Evolutionary conservation across 768 basidiomycete species (phyloP), one percentile per base, ranked within the genome.

Genomic region (Cubamyces lactineus): DNA sequence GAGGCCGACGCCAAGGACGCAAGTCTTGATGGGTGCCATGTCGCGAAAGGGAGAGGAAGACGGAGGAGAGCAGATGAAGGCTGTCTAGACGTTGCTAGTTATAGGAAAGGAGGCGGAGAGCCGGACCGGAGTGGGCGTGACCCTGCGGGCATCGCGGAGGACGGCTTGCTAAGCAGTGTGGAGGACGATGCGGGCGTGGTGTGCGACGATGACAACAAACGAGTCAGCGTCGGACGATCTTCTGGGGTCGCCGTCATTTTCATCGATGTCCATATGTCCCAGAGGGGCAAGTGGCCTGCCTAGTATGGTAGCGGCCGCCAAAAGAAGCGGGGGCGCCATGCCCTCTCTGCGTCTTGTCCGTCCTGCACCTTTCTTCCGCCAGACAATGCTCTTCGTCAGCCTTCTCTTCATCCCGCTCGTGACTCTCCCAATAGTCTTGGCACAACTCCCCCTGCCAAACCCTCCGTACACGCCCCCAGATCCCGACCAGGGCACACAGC

Each of bases 1-100:
- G 62, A 93, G 84, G 42, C 92, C 92, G 39, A 89, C 86, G 19
- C 91, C 91, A 3, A 92, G 77, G 6, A 91, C 84, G 67, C 90
- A 88, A 24, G 86, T 85, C 41, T 80, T 81, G 69, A 92, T 87
- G 19, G 87, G 85, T 52, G 63, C 47, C 66, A 63, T 66, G 43
- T 52, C 38, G 38, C 7, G 39, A 5, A n/a, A 30, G 21, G 16
- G 63, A 21, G 61, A 56, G 47, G 59, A 23, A n/a, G n/a, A n/a
- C n/a, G 38, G 39, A 24, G 28, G 19, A 26, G 16, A 8, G 46
- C 28, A 17, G 42, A 12, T 52, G 42, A 11, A 47, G 21, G n/a
- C 2, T 46, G 49, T 17, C 17, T 23, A 21, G 47, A 16, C n/a
- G 28, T 23, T 59, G 26, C 53, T 60, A 58, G 26, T 40, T 24